Evolutionary conservation across 192 early-diverging fungal genomes (phyloP).

Genomic region (Coemansia sp.): DNA sequence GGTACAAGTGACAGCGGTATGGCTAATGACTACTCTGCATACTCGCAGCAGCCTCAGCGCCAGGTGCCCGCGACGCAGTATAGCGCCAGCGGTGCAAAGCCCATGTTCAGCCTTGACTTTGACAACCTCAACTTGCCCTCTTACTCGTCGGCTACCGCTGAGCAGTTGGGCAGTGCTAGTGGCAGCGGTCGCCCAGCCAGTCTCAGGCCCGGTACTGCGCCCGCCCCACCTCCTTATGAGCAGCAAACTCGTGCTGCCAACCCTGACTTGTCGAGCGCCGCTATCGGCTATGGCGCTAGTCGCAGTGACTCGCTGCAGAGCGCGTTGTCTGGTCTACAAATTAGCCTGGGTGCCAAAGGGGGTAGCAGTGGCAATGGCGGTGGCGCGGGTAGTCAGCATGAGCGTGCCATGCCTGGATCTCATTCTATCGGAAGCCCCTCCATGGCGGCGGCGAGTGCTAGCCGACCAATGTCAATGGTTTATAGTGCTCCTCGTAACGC

Average conservation of each 20-base stretch:
- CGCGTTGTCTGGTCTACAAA: conserved; percentile 17
- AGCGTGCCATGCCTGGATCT: background rate
- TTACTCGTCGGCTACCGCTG: conserved; percentile 35
- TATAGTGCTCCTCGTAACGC: conserved; percentile 8
- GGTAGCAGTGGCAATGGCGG: background rate
- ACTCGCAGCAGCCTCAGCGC: conserved; percentile 11
- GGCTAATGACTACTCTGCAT: background rate
- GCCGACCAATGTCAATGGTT: conserved; percentile 6
- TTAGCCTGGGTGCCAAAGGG: background rate
- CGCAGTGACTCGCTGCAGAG: conserved; percentile 17
- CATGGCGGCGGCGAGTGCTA: background rate
- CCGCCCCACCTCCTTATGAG: background rate
- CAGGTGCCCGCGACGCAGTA: conserved; percentile 13
- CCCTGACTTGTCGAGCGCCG: conserved; percentile 18
- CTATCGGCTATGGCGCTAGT: conserved; percentile 38
- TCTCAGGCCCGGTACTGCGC: background rate
- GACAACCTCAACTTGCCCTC: conserved; percentile 54
- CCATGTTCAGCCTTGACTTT: conserved; percentile 54
- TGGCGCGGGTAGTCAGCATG: background rate
- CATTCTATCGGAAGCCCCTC: conserved; percentile 9
- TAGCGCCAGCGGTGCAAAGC: conserved; percentile 8
- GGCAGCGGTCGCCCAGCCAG: conserved; percentile 3
- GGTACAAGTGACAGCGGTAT: background rate
- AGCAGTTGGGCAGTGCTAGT: conserved; percentile 25
- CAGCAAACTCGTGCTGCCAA: conserved; percentile 4